These are phyloP conservation scores for Lactifluus pinguis DNA, from an alignment of 768 basidiomycete genomes.

Conservation along the genomic window DNA sequence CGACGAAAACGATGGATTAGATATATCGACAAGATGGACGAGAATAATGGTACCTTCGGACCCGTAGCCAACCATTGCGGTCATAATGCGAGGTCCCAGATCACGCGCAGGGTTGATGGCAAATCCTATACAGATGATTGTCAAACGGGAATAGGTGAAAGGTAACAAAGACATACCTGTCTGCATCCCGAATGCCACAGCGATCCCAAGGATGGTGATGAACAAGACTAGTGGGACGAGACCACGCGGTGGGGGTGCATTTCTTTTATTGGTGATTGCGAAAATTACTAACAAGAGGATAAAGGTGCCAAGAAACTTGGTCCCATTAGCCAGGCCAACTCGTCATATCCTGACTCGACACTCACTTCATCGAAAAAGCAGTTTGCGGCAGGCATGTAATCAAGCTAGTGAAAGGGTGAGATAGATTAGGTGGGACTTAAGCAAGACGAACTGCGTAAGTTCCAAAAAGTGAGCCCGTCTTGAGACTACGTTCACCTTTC, in stretches of 20 bases:
- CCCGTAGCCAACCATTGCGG: conserved; percentile 69
- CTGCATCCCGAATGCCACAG: conserved; percentile 49
- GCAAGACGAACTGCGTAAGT: conserved; percentile 46
- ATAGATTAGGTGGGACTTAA: neutral
- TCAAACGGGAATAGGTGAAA: too few species aligned
- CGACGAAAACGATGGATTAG: neutral
- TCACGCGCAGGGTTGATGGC: conserved; percentile 68
- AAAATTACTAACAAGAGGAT: conserved; percentile 48
- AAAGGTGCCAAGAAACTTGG: conserved; percentile 46
- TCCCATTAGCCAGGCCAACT: neutral
- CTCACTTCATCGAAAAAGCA: conserved; percentile 40
- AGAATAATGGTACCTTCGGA: conserved; percentile 26
- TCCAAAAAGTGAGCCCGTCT: conserved; percentile 48
- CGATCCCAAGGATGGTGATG: conserved; percentile 50
- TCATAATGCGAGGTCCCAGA: conserved; percentile 58
- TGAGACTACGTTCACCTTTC: conserved; percentile 41
- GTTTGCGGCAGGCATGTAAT: conserved; percentile 36
- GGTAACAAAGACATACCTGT: conserved; percentile 27
- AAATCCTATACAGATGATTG: conserved; percentile 30
- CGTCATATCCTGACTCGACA: neutral
- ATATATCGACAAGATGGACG: neutral
- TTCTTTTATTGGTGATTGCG: conserved; percentile 44
- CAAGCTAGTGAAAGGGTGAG: conserved; percentile 22
- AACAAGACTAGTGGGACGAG: conserved; percentile 49
- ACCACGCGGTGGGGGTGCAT: conserved; percentile 39